Base-by-base conservation (phyloP, 345 rosid species). In the Sisymbrium irio region DNA sequence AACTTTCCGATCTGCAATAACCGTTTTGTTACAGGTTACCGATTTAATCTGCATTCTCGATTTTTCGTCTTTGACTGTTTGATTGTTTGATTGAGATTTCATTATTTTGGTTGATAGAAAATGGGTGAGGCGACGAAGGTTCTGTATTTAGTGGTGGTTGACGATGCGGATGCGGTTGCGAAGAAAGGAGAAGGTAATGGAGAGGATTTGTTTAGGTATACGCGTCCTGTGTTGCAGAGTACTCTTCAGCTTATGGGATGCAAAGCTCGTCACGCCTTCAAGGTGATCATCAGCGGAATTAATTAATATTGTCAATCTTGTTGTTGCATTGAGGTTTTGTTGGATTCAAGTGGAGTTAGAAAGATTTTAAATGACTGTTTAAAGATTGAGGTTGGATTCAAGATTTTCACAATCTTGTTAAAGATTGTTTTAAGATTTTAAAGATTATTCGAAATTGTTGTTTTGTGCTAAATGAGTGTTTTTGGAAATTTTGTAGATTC, bases 241-340 rank as follows among this genome's bases (percentile, higher is more conserved):
- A 85, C 98, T 78, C 92, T 96, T 69, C 99, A 92, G 78, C 91
- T 96, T 72, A 96, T 96, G 95, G 99, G 99, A 54, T 96, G 99
- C 81, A 96, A 96, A 54, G 81, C 99, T 12, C 92, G 99, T 41
- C 99, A 96, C 63, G 99, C 98, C 59, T 96, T 90, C 77, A 96
- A 96, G 97, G 99, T 96, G 33, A 63, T n/a, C n/a, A n/a, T n/a
- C n/a, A n/a, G n/a, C n/a, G n/a, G n/a, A n/a, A n/a, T n/a, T n/a
- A n/a, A n/a, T n/a, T n/a, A n/a, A n/a, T n/a, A n/a, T n/a, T n/a
- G n/a, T n/a, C n/a, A n/a, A n/a, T n/a, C n/a, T n/a, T n/a, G n/a
- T n/a, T n/a, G n/a, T n/a, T n/a, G n/a, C n/a, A n/a, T n/a, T n/a
- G n/a, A n/a, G n/a, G n/a, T n/a, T n/a, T n/a, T n/a, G n/a, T n/a